A percentile compares a stretch with the other conserved stretches of the same genome.
Conservation (phyloP, 108 stramenopile genomes). For the Parmales sp. region DNA sequence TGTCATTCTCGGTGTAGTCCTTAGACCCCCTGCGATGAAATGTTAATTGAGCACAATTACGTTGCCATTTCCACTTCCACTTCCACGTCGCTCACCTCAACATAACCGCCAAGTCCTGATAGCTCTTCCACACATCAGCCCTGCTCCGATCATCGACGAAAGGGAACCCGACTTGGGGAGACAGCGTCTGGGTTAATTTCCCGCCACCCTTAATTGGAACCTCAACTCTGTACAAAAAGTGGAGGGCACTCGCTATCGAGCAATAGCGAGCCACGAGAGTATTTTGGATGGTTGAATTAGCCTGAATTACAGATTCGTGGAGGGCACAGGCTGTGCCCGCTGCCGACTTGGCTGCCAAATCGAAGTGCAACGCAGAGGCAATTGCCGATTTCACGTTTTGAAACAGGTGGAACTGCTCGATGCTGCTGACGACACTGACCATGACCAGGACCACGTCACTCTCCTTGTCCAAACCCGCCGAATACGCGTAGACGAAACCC, state of each 20-base stretch:
- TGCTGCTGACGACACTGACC: neutral
- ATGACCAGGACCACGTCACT: neutral
- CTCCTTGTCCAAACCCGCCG: neutral
- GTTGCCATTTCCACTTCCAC: too few relatives aligned
- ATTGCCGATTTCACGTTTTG: neutral
- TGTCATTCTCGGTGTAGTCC: too few relatives aligned
- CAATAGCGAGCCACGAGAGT: neutral
- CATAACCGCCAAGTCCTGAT: too few relatives aligned
- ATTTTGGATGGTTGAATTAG: neutral
- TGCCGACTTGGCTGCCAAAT: neutral
- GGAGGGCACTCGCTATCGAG: neutral
- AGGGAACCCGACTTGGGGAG: neutral
- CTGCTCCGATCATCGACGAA: neutral
- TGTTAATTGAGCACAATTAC: too few relatives aligned
- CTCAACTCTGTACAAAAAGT: neutral
- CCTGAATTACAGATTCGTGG: neutral
- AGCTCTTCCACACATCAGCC: too few relatives aligned
- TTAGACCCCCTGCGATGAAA: too few relatives aligned
- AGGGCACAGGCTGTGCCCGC: neutral
- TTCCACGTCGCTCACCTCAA: too few relatives aligned
- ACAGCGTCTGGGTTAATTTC: neutral
- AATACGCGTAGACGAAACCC: neutral
- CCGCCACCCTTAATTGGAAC: neutral
- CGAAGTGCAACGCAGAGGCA: neutral
- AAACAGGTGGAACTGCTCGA: neutral